Conservation (phyloP, 352 stramenopile species). For the Globisporangium iwayamae region DNA sequence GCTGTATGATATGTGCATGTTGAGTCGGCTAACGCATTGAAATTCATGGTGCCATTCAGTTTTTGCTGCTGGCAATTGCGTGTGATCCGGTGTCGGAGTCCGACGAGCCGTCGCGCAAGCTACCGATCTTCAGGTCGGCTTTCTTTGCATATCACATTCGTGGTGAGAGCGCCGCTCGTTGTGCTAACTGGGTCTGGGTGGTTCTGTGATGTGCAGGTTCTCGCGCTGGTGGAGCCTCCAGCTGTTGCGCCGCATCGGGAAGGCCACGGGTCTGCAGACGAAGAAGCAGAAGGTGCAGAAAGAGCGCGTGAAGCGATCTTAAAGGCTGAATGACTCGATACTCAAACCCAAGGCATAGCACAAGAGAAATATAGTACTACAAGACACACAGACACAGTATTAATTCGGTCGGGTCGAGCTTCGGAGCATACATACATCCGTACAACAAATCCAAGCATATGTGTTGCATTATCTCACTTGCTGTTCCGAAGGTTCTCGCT, state of each 20-base stretch:
- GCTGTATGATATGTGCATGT: not conserved
- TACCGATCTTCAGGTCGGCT: slow-evolving; percentile 74
- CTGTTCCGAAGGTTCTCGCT: not conserved
- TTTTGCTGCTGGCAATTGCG: slow-evolving; percentile 77
- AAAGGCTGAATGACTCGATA: not conserved
- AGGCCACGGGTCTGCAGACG: slow-evolving; percentile 69
- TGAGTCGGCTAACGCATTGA: not conserved
- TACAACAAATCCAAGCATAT: not conserved
- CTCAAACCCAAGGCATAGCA: not conserved
- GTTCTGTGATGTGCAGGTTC: slow-evolving; percentile 35
- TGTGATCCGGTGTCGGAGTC: slow-evolving; percentile 65
- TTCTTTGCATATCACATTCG: not conserved
- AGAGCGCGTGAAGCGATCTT: slow-evolving; percentile 21
- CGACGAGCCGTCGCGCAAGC: slow-evolving; percentile 38
- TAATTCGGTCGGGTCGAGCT: not conserved
- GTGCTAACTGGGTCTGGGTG: not conserved
- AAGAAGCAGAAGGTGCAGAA: slow-evolving; percentile 51
- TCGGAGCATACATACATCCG: not conserved
- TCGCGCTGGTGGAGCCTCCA: slow-evolving; percentile 83
- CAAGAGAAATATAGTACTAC: not conserved
- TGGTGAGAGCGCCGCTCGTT: not conserved
- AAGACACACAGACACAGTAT: not conserved
- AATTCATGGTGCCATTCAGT: slow-evolving; percentile 29
- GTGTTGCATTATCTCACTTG: not conserved
- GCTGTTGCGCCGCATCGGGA: slow-evolving; percentile 73